Percentiles rank a stretch among this genome's conserved stretches.
Evolutionary conservation across 371 early-diverging fungal species (phyloP).

Genomic region (Mycotypha africana): DNA sequence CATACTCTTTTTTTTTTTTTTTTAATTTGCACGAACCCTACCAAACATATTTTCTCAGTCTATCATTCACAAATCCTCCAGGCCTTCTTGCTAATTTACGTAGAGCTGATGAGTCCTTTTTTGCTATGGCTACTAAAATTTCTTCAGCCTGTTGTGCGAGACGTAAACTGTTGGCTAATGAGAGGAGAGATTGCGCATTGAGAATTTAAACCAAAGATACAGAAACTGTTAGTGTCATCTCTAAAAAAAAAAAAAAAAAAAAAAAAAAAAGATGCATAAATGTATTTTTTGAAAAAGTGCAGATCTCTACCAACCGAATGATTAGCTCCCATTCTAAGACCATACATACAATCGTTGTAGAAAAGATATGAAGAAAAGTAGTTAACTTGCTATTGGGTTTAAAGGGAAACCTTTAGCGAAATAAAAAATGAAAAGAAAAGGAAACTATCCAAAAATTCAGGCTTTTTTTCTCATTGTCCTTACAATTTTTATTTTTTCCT

Average conservation of each 20-base stretch:
- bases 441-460: too few relatives aligned
- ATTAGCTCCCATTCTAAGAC: slow-evolving; percentile 14
- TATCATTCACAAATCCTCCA: slow-evolving; percentile 35
- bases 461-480: too few relatives aligned
- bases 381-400: too few relatives aligned
- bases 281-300: neutral
- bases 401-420: too few relatives aligned
- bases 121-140: slow-evolving; percentile 27
- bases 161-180: slow-evolving; percentile 23
- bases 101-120: slow-evolving; percentile 22
- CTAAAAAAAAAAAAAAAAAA: neutral
- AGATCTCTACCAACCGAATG: slow-evolving; percentile 21
- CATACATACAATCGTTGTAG: slow-evolving; percentile 13
- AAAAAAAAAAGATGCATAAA: neutral
- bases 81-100: slow-evolving; percentile 26
- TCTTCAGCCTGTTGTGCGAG: slow-evolving; percentile 25
- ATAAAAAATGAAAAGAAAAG: too few relatives aligned
- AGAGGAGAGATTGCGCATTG: neutral
- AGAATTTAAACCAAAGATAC: neutral
- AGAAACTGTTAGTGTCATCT: neutral
- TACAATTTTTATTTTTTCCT: too few relatives aligned
- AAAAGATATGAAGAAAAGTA: too few relatives aligned
- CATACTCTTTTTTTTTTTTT: too few relatives aligned
- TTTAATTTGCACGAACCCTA: slow-evolving; percentile 22
- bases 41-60: slow-evolving; percentile 35